These are phyloP conservation scores for Blastobotrys mokoenaii DNA, from an alignment of 805 yeast species.

Conservation along the genomic window DNA sequence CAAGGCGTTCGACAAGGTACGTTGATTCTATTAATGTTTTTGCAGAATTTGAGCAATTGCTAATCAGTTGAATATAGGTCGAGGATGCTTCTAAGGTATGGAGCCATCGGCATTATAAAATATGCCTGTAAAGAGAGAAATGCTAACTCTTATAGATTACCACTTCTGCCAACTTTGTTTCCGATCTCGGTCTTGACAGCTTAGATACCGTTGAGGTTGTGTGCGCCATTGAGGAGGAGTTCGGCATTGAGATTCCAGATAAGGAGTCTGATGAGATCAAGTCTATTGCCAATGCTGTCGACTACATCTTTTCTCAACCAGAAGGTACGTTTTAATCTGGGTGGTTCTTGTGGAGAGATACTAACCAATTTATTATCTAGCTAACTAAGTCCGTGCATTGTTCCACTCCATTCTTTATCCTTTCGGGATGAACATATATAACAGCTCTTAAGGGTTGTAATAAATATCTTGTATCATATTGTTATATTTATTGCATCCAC, in stretches of 20 bases:
- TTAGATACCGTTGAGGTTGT: conserved; percentile 88
- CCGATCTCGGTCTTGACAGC: conserved; percentile 75
- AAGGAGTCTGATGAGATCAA: conserved; percentile 71
- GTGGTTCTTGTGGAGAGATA: not conserved
- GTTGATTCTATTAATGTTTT: conserved; percentile 31
- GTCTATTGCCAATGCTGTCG: conserved; percentile 88
- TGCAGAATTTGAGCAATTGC: conserved; percentile 17
- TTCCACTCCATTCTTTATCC: not conserved
- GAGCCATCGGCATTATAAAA: not conserved
- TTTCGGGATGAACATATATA: no score
- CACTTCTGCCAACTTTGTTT: conserved; percentile 31
- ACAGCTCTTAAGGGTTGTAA: not conserved
- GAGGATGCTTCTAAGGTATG: conserved; percentile 17
- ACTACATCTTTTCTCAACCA: conserved; percentile 59
- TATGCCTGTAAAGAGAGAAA: no score
- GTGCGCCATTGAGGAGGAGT: conserved; percentile 88
- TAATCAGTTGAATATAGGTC: conserved; percentile 12
- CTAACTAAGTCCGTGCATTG: not conserved
- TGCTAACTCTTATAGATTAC: no score
- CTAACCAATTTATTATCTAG: not conserved
- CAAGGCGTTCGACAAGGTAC: conserved; percentile 51
- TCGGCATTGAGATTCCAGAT: conserved; percentile 49
- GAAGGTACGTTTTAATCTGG: conserved; percentile 17
- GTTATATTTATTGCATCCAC: not conserved
- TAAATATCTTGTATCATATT: not conserved